Evolutionary conservation across 805 yeast species (phyloP), one percentile per base, ranked within the genome.

Genomic region (Starmerella khaoyaiensis): DNA sequence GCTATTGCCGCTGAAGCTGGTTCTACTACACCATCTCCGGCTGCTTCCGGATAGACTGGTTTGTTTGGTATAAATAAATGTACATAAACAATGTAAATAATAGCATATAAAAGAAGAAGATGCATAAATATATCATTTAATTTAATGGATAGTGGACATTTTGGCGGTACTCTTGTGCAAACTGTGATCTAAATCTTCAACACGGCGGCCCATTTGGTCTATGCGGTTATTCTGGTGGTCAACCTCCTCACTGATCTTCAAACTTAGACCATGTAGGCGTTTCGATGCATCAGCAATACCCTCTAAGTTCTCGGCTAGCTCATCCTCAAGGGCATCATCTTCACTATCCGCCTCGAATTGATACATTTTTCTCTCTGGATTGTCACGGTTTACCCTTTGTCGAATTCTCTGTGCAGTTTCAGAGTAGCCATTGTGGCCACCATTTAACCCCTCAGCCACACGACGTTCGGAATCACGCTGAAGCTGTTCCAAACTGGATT

Each of bases 321-420:
- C 94, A 45, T 77, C 71, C 55, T 87, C 97, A 72, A 83, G 72
- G 48, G 76, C 90, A 51, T 84, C 94, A 58, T 90, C 97, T 56
- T 87, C 96, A 34, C 75, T 74, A 58, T 87, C 96, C 33, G 79
- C 79, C 54, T 83, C 95, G 37, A 48, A 48, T 38, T 49, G 51
- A 41, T 53, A 56, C 50, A 54, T 54, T 31, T 47, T 50, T 21
- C 60, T 58, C 31, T 46, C 50, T 28, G 52, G 56, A 30, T 51
- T 45, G 30, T 54, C 63, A 33, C 73, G 66, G 44, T 67, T 59
- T 45, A 63, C 57, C 37, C 73, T 72, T 35, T 71, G 71, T 37
- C 64, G 68, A 45, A 70, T 71, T 52, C 72, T 70, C 28, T 54
- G 54, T 29, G 54, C 51, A 23, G 48, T 49, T 18, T 51, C 54